phyloP scores from a whole-genome alignment of 2,329 filamentous ascomycete genomes.

The Elsinoe arachidis region DNA sequence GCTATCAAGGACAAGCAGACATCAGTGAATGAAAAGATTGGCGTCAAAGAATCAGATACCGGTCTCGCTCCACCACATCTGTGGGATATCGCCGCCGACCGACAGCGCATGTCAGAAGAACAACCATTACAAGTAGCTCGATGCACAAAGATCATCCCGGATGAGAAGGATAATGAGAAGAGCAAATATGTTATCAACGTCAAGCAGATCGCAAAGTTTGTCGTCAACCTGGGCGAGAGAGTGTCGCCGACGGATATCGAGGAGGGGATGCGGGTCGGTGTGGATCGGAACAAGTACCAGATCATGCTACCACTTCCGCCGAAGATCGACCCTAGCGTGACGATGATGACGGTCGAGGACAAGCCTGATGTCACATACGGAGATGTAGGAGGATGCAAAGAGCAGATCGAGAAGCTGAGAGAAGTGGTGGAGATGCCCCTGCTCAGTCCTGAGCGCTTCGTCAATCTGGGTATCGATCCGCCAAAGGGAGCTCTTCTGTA shows the following conservation, averaged over 20 bases:
- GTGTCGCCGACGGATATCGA: constrained; percentile 98
- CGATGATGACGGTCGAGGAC: constrained; percentile 99
- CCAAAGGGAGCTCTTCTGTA: constrained; percentile 96
- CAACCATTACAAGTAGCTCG: constrained; percentile 94
- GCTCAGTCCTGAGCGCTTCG: constrained; percentile 91
- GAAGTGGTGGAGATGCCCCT: constrained; percentile 99
- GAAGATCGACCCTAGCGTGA: constrained; percentile 97
- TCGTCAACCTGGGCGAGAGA: constrained; percentile 92
- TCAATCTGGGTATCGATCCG: constrained; percentile 96
- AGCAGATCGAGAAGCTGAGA: constrained; percentile 97
- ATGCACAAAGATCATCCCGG: constrained; percentile 98
- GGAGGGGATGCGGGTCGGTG: constrained; percentile 96
- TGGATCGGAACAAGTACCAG: constrained; percentile 98
- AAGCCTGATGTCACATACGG: constrained; percentile 99
- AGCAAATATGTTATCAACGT: constrained; percentile 99
- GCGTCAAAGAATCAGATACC: constrained; percentile 84
- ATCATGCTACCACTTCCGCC: constrained; percentile 92
- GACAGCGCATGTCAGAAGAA: constrained; percentile 97
- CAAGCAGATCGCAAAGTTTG: constrained; percentile 99
- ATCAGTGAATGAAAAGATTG: constrained; percentile 98
- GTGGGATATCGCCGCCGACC: constrained; percentile 96
- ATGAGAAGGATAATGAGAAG: constrained; percentile 92
- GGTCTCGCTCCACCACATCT: constrained; percentile 96
- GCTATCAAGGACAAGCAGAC: constrained; percentile 99
- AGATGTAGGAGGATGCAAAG: constrained; percentile 97